Percentiles rank a stretch among this genome's conserved stretches.
phyloP scores from a whole-genome alignment of 495 filamentous ascomycete species.

The Penicillium silybi region DNA sequence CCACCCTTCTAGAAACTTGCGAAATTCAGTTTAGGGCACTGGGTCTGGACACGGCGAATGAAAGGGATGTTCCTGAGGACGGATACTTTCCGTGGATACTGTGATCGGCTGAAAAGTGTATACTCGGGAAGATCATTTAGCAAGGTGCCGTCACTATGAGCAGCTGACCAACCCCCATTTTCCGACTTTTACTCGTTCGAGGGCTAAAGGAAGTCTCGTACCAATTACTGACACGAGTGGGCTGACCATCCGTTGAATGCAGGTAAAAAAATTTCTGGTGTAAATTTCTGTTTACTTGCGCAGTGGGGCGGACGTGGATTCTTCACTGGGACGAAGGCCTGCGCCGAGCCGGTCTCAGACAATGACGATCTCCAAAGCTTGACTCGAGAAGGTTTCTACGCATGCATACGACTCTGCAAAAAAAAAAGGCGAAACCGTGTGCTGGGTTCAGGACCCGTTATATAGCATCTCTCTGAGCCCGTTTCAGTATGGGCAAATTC shows the following conservation, averaged over 20 bases:
- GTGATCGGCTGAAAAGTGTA: no score
- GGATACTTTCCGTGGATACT: conserved; percentile 11
- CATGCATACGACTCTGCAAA: not conserved
- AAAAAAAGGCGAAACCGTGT: not conserved
- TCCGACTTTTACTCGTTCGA: not conserved
- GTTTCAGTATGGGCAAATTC: not conserved
- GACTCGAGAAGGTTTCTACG: not conserved
- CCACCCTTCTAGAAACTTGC: conserved; percentile 29
- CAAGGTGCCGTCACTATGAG: not conserved
- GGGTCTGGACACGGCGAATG: conserved; percentile 18
- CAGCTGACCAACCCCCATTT: not conserved
- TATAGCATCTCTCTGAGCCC: conserved; percentile 8
- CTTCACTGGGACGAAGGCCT: conserved; percentile 10
- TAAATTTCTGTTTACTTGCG: conserved; percentile 9
- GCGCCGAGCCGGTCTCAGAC: not conserved
- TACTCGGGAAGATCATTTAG: no score
- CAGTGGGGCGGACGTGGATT: conserved; percentile 15
- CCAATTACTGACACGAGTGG: conserved; percentile 1
- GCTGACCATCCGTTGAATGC: not conserved
- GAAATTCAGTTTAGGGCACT: conserved; percentile 13
- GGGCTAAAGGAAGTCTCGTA: not conserved
- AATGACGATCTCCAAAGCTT: not conserved
- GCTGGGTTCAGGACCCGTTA: conserved; percentile 5
- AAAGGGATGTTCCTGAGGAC: conserved; percentile 15
- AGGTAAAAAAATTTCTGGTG: not conserved